Percentiles rank a stretch among this genome's conserved stretches.
phyloP scores from a whole-genome alignment of 306 rosid species.

The Comarum palustre region DNA sequence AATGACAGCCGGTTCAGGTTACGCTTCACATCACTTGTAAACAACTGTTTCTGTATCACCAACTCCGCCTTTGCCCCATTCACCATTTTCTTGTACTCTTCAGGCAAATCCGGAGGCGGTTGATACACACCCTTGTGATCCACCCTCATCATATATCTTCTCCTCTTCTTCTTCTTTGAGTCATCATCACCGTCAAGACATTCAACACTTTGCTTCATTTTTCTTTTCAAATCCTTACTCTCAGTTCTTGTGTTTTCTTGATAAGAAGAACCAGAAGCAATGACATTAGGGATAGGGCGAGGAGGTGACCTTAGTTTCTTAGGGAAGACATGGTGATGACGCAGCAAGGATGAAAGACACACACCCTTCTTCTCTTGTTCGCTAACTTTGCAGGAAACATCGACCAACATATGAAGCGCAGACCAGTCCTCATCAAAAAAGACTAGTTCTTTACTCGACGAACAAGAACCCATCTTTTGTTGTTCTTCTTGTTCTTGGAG shows the following conservation, averaged over 20 bases:
- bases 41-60: neutral
- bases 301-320: neutral
- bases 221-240: neutral
- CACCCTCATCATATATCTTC: neutral
- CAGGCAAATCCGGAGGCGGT: neutral
- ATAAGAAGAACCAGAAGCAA: neutral
- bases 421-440: neutral
- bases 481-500: neutral
- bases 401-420: neutral
- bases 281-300: neutral
- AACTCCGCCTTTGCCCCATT: neutral
- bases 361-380: neutral
- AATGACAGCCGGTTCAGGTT: neutral
- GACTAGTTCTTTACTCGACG: neutral
- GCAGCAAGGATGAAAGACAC: neutral
- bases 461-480: neutral
- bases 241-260: neutral
- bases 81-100: neutral
- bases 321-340: neutral
- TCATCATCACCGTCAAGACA: neutral
- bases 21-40: neutral
- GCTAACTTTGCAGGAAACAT: neutral
- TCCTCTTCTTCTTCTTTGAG: neutral
- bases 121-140: neutral
- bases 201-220: neutral